These are phyloP conservation scores for Plasmodium cynomolgi DNA, from an alignment of 169 alveolate genomes.

Conservation along the genomic window DNA sequence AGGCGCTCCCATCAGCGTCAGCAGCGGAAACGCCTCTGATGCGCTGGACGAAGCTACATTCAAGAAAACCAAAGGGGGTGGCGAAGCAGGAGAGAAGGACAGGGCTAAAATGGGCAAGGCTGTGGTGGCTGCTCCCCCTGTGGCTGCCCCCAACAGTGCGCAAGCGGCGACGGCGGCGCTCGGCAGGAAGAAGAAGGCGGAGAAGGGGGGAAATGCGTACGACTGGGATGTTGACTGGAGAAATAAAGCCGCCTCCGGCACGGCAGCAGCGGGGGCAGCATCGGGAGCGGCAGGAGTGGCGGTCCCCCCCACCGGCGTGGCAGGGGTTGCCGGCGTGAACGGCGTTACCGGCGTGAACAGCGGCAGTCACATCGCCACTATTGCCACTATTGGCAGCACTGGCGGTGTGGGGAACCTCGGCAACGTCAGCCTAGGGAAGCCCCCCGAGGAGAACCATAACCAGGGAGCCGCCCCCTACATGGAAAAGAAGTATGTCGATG, in stretches of 20 bases:
- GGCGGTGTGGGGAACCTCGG: no score
- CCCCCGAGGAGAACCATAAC: not conserved
- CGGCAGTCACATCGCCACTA: no score
- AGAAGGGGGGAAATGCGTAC: conserved; percentile 9
- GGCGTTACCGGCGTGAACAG: not conserved
- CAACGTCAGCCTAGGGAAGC: not conserved
- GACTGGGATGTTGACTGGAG: conserved; percentile 73
- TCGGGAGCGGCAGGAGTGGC: not conserved
- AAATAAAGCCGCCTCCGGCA: not conserved
- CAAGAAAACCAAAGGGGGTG: not conserved
- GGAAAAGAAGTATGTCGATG: not conserved
- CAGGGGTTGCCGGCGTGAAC: not conserved
- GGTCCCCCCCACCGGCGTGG: not conserved
- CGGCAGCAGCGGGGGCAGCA: not conserved
- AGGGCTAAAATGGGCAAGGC: not conserved
- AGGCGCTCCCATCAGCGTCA: not conserved
- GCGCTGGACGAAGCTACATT: not conserved
- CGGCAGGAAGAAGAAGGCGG: conserved; percentile 27
- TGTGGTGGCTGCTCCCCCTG: not conserved
- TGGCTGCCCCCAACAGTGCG: not conserved
- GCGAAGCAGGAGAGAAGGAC: not conserved
- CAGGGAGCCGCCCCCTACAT: not conserved
- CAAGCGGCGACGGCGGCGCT: not conserved
- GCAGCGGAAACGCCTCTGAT: conserved; percentile 3
- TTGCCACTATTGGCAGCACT: no score